Evolutionary conservation across 345 rosid genomes (phyloP), one percentile per base, ranked within the genome.

Genomic region (Eucalyptus marginata): DNA sequence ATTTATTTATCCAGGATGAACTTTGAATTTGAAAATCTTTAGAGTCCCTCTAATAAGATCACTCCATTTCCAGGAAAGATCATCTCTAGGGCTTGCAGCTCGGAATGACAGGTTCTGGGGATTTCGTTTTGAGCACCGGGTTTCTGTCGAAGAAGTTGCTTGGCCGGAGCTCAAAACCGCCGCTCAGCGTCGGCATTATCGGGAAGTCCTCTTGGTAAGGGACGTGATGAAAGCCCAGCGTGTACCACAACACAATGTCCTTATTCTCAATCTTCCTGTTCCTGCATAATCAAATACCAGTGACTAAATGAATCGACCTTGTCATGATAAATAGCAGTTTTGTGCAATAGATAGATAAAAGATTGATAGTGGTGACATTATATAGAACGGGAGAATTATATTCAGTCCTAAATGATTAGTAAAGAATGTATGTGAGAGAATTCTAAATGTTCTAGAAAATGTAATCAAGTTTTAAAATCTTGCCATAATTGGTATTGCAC

Each of bases 191-290:
- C 18, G 99, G 99, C 98, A 95, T 95, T 17, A 96, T 86, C 0
- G 96, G 97, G 86, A 92, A 96, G 90, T 95, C 97, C 90, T 96
- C 98, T 88, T 96, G 97, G 91, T 94, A 92, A 50, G 97, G 97
- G 43, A 96, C 68, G 81, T 96, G 96, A 89, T 95, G 97, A 89
- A 96, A 90, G 49, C 97, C 97, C 87, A 95, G 22, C 29, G 96
- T 95, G 91, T 95, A 95, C 97, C 97, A 95, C 86, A 96, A 22
- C 76, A 95, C 97, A 22, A 95, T 91, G 87, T 94, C 98, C 79
- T 89, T 90, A 56, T 94, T 93, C 91, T 95, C 96, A 14, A 96
- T 94, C 13, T 90, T 71, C 64, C 96, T 93, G 71, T 94, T 90
- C 93, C 95, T 95, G 90, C 90, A 87, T 36, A 2, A 52, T 49